These are phyloP conservation scores for Colletotrichum abscissum DNA, from an alignment of 2,329 filamentous ascomycete genomes.

Conservation along the genomic window DNA sequence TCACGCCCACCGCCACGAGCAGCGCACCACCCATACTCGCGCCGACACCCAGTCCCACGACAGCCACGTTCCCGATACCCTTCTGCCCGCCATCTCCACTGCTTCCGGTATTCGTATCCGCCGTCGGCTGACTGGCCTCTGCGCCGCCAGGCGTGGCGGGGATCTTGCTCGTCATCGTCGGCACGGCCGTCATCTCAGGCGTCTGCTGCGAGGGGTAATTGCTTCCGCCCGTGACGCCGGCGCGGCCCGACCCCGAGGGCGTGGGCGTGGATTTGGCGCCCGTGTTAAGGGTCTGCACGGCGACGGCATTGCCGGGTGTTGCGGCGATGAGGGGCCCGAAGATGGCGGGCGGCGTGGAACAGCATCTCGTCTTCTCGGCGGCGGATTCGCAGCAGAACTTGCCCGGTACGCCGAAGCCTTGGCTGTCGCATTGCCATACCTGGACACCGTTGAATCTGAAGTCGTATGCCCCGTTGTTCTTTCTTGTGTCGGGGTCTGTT, in stretches of 20 bases:
- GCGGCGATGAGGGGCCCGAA: constrained; percentile 30
- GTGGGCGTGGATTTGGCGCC: constrained; percentile 12
- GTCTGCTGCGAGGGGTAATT: background rate
- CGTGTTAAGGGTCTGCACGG: constrained; percentile 23
- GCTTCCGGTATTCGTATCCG: background rate
- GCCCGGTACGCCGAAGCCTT: constrained; percentile 21
- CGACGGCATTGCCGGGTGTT: constrained; percentile 25
- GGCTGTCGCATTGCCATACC: constrained; percentile 29
- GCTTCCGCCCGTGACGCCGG: background rate
- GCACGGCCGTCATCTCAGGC: background rate
- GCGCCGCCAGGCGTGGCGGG: background rate
- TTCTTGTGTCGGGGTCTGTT: constrained; percentile 30
- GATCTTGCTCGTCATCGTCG: constrained; percentile 10
- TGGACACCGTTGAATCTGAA: constrained; percentile 33
- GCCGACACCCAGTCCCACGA: constrained; percentile 24
- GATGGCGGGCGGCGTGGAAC: constrained; percentile 20
- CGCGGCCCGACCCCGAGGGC: background rate
- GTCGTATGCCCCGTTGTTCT: constrained; percentile 20
- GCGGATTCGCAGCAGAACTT: constrained; percentile 34
- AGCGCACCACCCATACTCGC: constrained; percentile 25
- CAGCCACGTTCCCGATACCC: constrained; percentile 7
- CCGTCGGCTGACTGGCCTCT: background rate
- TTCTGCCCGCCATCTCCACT: background rate
- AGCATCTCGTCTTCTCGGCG: constrained; percentile 32
- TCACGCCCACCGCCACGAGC: constrained; percentile 26